Conservation (phyloP, 2,329 filamentous ascomycete species). For the Parafenestella ontariensis region DNA sequence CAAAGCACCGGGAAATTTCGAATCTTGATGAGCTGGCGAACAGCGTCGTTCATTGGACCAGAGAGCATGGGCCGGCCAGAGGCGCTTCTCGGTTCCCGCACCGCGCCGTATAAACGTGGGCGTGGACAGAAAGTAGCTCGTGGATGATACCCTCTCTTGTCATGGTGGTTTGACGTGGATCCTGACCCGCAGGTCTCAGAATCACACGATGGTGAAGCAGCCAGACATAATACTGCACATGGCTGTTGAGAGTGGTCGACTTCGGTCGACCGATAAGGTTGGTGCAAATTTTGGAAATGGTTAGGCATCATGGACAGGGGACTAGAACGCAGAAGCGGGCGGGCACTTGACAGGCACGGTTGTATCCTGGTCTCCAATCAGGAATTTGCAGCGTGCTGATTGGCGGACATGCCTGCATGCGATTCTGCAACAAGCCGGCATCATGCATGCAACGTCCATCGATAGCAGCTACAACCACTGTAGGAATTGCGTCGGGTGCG, state of each 20-base stretch:
- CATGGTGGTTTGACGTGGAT: no score
- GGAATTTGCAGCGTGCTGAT: background rate
- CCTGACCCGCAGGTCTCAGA: background rate
- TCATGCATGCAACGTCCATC: conserved; percentile 7
- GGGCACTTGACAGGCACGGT: no score
- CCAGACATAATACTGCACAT: background rate
- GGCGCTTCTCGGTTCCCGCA: background rate
- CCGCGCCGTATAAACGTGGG: background rate
- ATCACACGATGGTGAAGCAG: background rate
- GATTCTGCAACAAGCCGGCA: conserved; percentile 2
- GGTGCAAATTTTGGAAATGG: background rate
- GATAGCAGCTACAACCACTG: no score
- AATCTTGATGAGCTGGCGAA: background rate
- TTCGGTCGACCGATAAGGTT: background rate
- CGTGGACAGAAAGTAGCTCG: no score
- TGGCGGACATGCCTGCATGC: conserved; percentile 1
- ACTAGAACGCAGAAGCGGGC: no score
- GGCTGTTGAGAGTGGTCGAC: background rate
- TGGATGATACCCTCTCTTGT: no score
- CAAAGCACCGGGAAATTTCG: background rate
- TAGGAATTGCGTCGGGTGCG: background rate
- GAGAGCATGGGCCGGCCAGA: background rate
- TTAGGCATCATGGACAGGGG: no score
- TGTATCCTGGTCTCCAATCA: no score
- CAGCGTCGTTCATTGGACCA: background rate